These are phyloP conservation scores for Astrothelium subdiscretum DNA, from an alignment of 495 filamentous ascomycete species.

Conservation along the genomic window DNA sequence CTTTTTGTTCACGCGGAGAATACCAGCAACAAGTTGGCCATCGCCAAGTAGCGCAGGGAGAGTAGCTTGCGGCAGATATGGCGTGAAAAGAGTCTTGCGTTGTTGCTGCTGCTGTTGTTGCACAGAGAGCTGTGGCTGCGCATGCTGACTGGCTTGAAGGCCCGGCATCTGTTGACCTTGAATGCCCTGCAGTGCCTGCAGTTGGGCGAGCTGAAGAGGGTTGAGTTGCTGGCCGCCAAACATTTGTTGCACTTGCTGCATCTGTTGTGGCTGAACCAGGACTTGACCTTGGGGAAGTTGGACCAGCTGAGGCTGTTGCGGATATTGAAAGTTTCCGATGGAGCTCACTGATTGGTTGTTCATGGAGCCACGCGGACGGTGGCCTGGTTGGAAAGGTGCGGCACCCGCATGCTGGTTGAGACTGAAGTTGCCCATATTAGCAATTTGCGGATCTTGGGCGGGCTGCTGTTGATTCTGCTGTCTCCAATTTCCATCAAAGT, in stretches of 20 bases:
- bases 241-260: conserved; percentile 42
- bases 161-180: conserved; percentile 36
- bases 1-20: conserved; percentile 98
- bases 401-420: conserved; percentile 40
- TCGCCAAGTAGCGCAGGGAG: conserved; percentile 83
- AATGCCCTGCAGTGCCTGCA: conserved; percentile 60
- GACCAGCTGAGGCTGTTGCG: conserved; percentile 80
- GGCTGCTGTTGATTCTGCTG: conserved; percentile 57
- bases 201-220: conserved; percentile 75
- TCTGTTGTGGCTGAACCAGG: conserved; percentile 50
- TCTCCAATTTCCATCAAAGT: conserved; percentile 97
- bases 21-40: conserved; percentile 89
- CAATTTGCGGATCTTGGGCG: conserved; percentile 24
- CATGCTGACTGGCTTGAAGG: conserved; percentile 66
- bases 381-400: conserved; percentile 75
- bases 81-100: conserved; percentile 96
- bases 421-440: conserved; percentile 53
- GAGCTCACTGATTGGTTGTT: conserved; percentile 68
- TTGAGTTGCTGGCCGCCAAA: conserved; percentile 79
- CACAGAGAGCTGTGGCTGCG: conserved; percentile 40
- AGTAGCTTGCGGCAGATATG: conserved; percentile 91
- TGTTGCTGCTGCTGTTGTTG: conserved; percentile 77
- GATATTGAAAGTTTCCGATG: conserved; percentile 83
- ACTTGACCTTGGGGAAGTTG: conserved; percentile 77
- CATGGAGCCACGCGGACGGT: conserved; percentile 74